Percentiles rank a stretch among this genome's conserved stretches.
phyloP scores from a whole-genome alignment of 768 basidiomycete genomes.

The Kwoniella bestiolae region DNA sequence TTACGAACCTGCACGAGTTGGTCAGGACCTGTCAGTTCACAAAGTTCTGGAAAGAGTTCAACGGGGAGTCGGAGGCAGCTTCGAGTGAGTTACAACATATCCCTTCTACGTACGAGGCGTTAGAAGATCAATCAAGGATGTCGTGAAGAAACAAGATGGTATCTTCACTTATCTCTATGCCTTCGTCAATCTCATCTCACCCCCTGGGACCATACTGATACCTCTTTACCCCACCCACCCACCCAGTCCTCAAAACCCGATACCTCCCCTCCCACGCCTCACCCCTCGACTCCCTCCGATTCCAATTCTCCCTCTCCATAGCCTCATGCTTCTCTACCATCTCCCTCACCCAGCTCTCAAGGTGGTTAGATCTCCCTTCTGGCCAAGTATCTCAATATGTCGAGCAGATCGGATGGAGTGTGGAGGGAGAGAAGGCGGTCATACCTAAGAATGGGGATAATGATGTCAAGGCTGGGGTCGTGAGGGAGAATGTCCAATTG shows the following conservation, averaged over 20 bases:
- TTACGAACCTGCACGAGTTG: constrained; percentile 46
- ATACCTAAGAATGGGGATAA: constrained; percentile 58
- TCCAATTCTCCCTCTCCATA: constrained; percentile 52
- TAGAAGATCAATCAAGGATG: too few relatives aligned
- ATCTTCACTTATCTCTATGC: too few relatives aligned
- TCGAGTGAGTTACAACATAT: constrained; percentile 49
- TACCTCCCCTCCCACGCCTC: constrained; percentile 53
- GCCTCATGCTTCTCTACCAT: constrained; percentile 55
- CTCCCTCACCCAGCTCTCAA: constrained; percentile 38
- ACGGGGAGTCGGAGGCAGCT: constrained; percentile 47
- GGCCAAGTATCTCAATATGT: constrained; percentile 43
- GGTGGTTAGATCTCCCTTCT: constrained; percentile 54
- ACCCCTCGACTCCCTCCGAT: constrained; percentile 42
- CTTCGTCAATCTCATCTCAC: constrained; percentile 2
- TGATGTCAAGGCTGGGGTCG: constrained; percentile 57
- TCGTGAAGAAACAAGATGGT: too few relatives aligned
- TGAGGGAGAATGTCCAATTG: constrained; percentile 57
- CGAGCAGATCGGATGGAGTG: constrained; percentile 50
- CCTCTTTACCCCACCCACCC: not conserved
- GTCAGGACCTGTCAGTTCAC: constrained; percentile 52
- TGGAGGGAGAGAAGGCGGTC: constrained; percentile 51
- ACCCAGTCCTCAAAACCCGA: constrained; percentile 37
- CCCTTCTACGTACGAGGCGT: too few relatives aligned
- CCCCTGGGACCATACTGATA: too few relatives aligned
- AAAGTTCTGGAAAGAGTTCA: constrained; percentile 50